A percentile compares a stretch with the other conserved stretches of the same genome.
These are phyloP conservation scores for Aspergillus asperescens DNA, from an alignment of 495 filamentous ascomycete genomes.

Conservation along the genomic window DNA sequence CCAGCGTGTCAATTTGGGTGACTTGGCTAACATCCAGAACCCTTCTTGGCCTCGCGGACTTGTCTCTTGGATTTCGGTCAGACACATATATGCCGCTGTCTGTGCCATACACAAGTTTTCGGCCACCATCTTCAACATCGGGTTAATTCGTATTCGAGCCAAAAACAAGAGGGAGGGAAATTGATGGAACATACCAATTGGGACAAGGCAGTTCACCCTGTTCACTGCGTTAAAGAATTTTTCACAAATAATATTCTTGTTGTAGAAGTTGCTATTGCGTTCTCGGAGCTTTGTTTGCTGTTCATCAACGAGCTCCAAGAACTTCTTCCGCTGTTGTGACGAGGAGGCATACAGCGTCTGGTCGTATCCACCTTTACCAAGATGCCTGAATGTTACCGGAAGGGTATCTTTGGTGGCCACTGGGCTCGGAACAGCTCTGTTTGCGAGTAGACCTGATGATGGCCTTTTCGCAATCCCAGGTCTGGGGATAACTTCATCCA, in stretches of 20 bases:
- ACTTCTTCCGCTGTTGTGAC: constrained; percentile 78
- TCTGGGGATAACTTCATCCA: constrained; percentile 88
- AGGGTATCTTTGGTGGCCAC: constrained; percentile 60
- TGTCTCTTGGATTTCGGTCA: constrained; percentile 83
- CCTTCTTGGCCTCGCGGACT: constrained; percentile 65
- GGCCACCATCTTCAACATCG: constrained; percentile 68
- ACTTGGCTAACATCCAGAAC: constrained; percentile 84
- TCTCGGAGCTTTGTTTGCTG: constrained; percentile 82
- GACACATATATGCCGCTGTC: constrained; percentile 88
- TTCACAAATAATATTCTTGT: constrained; percentile 76
- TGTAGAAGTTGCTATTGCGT: constrained; percentile 84
- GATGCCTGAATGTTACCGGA: constrained; percentile 95
- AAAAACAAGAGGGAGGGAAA: background rate
- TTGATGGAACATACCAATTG: constrained; percentile 58
- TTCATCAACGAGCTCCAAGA: constrained; percentile 89
- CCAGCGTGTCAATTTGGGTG: constrained; percentile 91
- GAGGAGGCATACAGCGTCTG: constrained; percentile 82
- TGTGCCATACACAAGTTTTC: constrained; percentile 90
- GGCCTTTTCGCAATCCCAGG: constrained; percentile 77
- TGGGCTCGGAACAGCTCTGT: constrained; percentile 53
- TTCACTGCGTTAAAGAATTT: constrained; percentile 77
- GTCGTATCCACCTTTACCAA: constrained; percentile 95
- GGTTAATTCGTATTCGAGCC: background rate
- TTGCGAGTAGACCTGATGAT: constrained; percentile 79
- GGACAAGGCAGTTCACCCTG: constrained; percentile 87